Conservation (phyloP, 768 basidiomycete species). For the Lenzites betulinus region DNA sequence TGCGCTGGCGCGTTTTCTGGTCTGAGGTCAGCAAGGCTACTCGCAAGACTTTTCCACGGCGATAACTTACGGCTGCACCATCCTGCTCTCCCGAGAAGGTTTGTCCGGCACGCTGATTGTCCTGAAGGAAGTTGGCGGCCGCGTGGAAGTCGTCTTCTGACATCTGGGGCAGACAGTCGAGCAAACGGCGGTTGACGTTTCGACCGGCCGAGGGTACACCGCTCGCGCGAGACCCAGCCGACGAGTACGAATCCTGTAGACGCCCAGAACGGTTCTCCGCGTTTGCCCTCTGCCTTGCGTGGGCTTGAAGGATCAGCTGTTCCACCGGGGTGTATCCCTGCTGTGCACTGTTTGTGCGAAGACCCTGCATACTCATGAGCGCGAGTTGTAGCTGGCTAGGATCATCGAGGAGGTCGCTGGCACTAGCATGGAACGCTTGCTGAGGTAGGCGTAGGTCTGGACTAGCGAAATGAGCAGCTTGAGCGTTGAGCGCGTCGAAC, state of each 20-base stretch:
- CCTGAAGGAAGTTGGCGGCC: slow-evolving; percentile 12
- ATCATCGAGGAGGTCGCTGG: background rate
- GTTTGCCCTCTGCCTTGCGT: slow-evolving; percentile 32
- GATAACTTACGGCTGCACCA: background rate
- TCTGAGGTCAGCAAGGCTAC: background rate
- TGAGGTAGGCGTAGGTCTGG: slow-evolving; percentile 14
- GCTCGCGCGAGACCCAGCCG: background rate
- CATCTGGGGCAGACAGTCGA: slow-evolving; percentile 27
- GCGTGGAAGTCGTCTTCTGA: slow-evolving; percentile 42
- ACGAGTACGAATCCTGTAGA: background rate
- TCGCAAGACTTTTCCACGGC: background rate
- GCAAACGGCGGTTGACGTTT: slow-evolving; percentile 22
- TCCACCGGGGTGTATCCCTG: slow-evolving; percentile 71
- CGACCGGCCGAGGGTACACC: background rate
- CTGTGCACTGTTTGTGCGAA: slow-evolving; percentile 33
- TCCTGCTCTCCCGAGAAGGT: background rate
- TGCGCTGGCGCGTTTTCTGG: slow-evolving; percentile 25
- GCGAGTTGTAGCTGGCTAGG: slow-evolving; percentile 24
- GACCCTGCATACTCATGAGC: slow-evolving; percentile 15
- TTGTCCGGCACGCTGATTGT: background rate
- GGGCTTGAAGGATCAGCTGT: slow-evolving; percentile 65
- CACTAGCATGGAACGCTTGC: background rate
- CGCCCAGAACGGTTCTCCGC: slow-evolving; percentile 24
- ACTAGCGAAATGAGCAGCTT: slow-evolving; percentile 11
- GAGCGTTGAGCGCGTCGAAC: slow-evolving; percentile 15